Base-by-base conservation (phyloP, 2,329 filamentous ascomycete species). In the Aspergillus floridensis region DNA sequence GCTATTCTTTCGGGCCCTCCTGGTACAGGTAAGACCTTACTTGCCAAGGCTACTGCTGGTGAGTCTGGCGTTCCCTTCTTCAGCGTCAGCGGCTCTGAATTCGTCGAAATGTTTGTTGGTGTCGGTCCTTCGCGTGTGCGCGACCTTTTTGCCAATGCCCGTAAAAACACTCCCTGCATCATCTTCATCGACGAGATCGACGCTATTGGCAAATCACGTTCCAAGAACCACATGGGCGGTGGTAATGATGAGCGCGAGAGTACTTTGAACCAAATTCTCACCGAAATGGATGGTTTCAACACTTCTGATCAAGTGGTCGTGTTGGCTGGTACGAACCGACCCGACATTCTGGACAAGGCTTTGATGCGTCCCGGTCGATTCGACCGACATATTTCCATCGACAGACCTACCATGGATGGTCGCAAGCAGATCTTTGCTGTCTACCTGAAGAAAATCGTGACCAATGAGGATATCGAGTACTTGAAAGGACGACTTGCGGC, bases 121-220 rank as follows among this genome's bases (percentile, higher is more conserved):
- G 95, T 99, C 61, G 95, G 95, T 77, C 91, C 95, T 21, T 98
- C 93, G 31, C 87, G 95, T 77, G 95, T 99, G 53, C 88, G 95
- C 69, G 95, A 99, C 76, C 81, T 99, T 55, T 99, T 99, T 71
- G 88, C 92, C 59, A 96, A 91, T 68, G 95, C 95, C 19, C 87
- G 95, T 59, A 98, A 98, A 82, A 96, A 91, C 77, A 91, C 95
- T 0, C 95, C 95, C 3, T 99, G 95, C 79, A 99, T 99, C 77
- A 96, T 99, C 77, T 99, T 99, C 81, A 98, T 99, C 66, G 95
- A 99, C 73, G 95, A 99, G 78, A 99, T 99, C 69, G 95, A 99
- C 75, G 95, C 95, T 59, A 97, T 99, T 70, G 95, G 95, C 68
- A 92, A 93, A 74, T 90, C 93, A 57, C 87, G 95, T 79, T 83